Evolutionary conservation across 1,139 yeast species (phyloP).

Genomic region (Blastobotrys illinoisensis): DNA sequence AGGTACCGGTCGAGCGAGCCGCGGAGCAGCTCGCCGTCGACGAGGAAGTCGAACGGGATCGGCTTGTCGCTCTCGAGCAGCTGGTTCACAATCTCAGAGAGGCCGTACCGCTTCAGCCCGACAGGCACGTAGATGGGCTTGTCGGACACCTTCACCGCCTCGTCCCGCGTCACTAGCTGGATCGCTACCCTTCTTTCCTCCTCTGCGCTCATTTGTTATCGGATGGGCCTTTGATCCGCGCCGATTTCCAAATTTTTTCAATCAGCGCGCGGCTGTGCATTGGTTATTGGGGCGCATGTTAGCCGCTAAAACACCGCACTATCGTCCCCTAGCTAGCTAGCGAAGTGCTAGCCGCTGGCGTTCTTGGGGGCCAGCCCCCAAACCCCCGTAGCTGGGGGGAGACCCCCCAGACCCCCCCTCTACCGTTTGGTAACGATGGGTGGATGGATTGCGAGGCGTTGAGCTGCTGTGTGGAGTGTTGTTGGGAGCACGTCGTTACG

Average conservation of each 20-base stretch:
- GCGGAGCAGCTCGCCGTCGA: conserved; percentile 56
- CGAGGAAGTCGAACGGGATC: conserved; percentile 87
- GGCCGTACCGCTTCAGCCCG: conserved; percentile 78
- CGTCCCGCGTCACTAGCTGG: conserved; percentile 80
- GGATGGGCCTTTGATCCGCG: not conserved
- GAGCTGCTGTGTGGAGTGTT: too few relatives aligned
- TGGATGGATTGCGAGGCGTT: too few relatives aligned
- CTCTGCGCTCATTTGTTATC: not conserved
- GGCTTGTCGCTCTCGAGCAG: conserved; percentile 54
- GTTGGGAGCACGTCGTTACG: too few relatives aligned
- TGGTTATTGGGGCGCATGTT: not conserved
- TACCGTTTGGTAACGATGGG: too few relatives aligned
- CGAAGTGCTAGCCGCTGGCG: too few relatives aligned
- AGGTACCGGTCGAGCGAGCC: conserved; percentile 77
- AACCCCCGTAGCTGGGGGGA: too few relatives aligned
- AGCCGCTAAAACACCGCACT: not conserved
- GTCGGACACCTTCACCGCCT: conserved; percentile 72
- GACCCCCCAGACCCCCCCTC: too few relatives aligned
- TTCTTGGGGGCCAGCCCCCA: too few relatives aligned
- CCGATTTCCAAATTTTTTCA: conserved; percentile 36
- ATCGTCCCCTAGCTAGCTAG: too few relatives aligned
- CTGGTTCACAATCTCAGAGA: conserved; percentile 92
- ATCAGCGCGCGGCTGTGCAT: not conserved
- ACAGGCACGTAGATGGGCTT: conserved; percentile 80
- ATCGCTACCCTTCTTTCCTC: conserved; percentile 53